Percentiles rank a stretch among this genome's conserved stretches.
Conservation (phyloP, 75 land plant genomes). For the Cupressus sempervirens region DNA sequence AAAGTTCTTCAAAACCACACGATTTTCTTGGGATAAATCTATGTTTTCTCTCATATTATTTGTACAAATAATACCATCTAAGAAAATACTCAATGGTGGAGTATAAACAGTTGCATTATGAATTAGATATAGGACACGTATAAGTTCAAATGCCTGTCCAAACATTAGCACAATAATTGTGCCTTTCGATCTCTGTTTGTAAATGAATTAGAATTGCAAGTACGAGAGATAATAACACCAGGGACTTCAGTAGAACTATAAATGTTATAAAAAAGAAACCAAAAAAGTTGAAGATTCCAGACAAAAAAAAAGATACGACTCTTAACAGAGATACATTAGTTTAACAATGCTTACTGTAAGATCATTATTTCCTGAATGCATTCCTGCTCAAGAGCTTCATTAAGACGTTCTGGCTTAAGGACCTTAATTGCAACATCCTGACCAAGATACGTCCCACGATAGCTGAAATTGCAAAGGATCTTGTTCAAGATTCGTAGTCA, state of each 20-base stretch:
- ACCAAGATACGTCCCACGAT: slow-evolving; percentile 65
- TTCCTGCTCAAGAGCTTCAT: slow-evolving; percentile 44
- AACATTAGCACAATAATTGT: not conserved
- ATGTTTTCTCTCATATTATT: not conserved
- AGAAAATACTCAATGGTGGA: not conserved
- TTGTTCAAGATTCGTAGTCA: not conserved
- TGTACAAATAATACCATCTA: not conserved
- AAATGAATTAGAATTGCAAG: not conserved
- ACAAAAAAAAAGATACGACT: not conserved
- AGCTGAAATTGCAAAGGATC: slow-evolving; percentile 28
- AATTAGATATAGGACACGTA: not conserved
- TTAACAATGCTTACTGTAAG: slow-evolving; percentile 37
- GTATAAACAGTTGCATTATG: not conserved
- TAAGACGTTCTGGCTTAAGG: slow-evolving; percentile 60
- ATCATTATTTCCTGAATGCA: slow-evolving; percentile 70
- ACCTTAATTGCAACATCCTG: slow-evolving; percentile 79
- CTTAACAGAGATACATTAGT: not conserved
- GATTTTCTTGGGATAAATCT: not conserved
- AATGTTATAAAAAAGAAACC: not conserved
- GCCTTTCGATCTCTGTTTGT: not conserved
- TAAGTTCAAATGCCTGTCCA: not conserved
- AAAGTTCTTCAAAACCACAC: not conserved
- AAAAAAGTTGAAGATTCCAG: not conserved
- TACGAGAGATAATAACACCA: not conserved
- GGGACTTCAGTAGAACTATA: not conserved